phyloP scores from a whole-genome alignment of 345 rosid genomes.

The Barbarea vulgaris region DNA sequence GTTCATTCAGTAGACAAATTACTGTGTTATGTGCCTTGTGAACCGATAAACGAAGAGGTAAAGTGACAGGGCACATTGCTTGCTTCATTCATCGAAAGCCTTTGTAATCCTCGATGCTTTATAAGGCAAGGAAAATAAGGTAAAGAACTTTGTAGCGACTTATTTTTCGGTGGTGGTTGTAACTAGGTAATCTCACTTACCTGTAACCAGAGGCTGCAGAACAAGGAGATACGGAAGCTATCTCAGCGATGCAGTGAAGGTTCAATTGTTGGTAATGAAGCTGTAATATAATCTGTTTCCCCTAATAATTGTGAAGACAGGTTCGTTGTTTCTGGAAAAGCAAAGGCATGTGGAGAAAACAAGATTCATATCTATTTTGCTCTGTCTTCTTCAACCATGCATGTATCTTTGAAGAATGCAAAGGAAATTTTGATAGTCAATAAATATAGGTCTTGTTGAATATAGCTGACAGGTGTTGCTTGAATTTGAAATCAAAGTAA shows the following conservation, averaged over 20 bases:
- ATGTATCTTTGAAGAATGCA: constrained; percentile 4
- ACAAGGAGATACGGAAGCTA: constrained; percentile 3
- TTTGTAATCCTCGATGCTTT: neutral
- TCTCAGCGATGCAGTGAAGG: neutral
- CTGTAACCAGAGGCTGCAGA: constrained; percentile 19
- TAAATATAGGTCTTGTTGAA: neutral
- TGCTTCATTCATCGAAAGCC: constrained; percentile 11
- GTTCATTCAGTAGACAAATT: neutral
- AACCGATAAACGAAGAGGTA: neutral
- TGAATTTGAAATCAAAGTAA: neutral
- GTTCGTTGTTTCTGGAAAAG: neutral
- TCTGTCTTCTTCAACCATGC: constrained; percentile 3
- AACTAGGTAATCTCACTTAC: constrained; percentile 3
- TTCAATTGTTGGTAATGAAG: neutral
- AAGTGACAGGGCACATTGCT: constrained; percentile 2
- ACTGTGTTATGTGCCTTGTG: constrained; percentile 1
- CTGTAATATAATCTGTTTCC: neutral
- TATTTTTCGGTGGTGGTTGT: neutral
- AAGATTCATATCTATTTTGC: constrained; percentile 14
- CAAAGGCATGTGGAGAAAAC: constrained; percentile 9
- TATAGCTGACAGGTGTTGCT: neutral
- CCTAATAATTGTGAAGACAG: neutral
- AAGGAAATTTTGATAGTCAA: neutral
- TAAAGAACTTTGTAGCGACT: neutral
- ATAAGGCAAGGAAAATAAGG: neutral